These are phyloP conservation scores for Fraxinus platypoda DNA, from an alignment of 305 asterid genomes.

Conservation along the genomic window DNA sequence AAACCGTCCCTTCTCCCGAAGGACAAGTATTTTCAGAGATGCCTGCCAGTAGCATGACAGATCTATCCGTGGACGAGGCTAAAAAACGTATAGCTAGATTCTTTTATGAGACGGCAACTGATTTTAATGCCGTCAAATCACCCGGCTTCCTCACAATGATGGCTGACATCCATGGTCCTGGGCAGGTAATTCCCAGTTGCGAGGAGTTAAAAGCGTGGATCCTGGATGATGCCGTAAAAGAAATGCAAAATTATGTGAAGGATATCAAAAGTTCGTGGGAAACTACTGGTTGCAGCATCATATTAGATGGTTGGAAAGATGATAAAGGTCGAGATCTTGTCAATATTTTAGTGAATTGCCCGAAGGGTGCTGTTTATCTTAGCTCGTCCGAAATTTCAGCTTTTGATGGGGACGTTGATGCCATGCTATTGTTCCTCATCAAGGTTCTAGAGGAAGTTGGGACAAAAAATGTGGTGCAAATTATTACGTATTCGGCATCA, in stretches of 20 bases:
- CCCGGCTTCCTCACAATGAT: conserved; percentile 48
- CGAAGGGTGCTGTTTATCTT: conserved; percentile 55
- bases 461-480: conserved; percentile 57
- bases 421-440: conserved; percentile 39
- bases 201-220: conserved; percentile 64
- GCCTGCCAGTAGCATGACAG: conserved; percentile 2
- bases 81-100: conserved; percentile 45
- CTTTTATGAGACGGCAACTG: conserved; percentile 50
- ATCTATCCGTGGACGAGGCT: conserved; percentile 18
- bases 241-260: conserved; percentile 34
- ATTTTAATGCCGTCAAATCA: conserved; percentile 27
- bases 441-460: conserved; percentile 49
- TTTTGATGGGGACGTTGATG: conserved; percentile 24
- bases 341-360: conserved; percentile 52
- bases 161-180: conserved; percentile 17
- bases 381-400: conserved; percentile 45
- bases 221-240: conserved; percentile 41
- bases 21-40: conserved; percentile 5
- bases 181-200: conserved; percentile 38
- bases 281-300: conserved; percentile 59
- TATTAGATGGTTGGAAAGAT: conserved; percentile 68
- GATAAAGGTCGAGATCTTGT: conserved; percentile 40
- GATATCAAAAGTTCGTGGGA: conserved; percentile 47
- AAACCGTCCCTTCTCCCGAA: not conserved
- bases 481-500: conserved; percentile 46